Evolutionary conservation across 257 asterid genomes (phyloP).

Genomic region (Anisodus acutangulus): DNA sequence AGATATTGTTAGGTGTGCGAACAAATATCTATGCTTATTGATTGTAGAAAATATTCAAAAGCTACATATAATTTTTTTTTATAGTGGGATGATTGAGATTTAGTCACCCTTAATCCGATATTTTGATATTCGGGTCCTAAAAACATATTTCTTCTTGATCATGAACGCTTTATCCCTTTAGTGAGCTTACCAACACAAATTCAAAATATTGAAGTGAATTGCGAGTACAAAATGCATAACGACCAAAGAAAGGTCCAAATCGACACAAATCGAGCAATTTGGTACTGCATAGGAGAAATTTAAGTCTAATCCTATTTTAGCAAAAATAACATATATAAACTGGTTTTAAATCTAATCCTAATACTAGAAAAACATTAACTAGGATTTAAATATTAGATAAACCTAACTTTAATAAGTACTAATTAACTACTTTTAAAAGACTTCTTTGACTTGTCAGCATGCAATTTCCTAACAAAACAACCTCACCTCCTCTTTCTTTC

Average conservation of each 20-base stretch:
- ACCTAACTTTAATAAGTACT: conserved; percentile 2
- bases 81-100: not conserved
- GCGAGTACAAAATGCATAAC: not conserved
- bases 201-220: not conserved
- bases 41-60: too few relatives aligned
- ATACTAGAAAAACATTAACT: conserved; percentile 5
- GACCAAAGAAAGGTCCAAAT: not conserved
- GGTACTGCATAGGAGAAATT: not conserved
- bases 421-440: not conserved
- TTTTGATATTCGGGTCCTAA: not conserved
- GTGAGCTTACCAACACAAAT: not conserved
- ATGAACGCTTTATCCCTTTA: not conserved
- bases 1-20: not conserved
- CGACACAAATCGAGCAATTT: not conserved
- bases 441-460: conserved; percentile 19
- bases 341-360: conserved; percentile 5
- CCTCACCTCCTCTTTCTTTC: not conserved
- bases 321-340: not conserved
- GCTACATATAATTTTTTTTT: too few relatives aligned
- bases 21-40: too few relatives aligned
- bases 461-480: not conserved
- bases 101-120: not conserved
- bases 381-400: not conserved
- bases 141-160: not conserved
- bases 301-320: not conserved